Evolutionary conservation across 495 filamentous ascomycete species (phyloP).

Genomic region (Xeromyces bisporus): DNA sequence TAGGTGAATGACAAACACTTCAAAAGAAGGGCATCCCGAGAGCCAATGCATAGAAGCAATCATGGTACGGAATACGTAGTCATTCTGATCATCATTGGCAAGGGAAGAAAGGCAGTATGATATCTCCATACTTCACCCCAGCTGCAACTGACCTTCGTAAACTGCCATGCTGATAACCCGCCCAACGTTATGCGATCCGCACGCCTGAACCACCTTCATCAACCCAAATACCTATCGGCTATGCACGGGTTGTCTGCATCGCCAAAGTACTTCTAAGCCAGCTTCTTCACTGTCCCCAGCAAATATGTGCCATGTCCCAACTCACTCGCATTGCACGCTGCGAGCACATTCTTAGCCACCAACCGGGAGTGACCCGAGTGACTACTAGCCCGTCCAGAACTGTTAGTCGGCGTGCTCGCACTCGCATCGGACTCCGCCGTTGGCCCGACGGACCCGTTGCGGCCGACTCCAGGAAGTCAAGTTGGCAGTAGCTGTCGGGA

Average conservation of each 20-base stretch:
- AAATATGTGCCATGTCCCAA: constrained; percentile 70
- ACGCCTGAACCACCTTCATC: constrained; percentile 56
- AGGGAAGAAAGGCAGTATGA: too few relatives aligned
- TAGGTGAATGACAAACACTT: too few relatives aligned
- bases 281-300: constrained; percentile 65
- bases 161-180: constrained; percentile 44
- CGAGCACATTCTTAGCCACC: constrained; percentile 69
- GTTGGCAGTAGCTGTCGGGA: too few relatives aligned
- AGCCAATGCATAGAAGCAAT: too few relatives aligned
- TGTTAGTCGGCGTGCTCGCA: constrained; percentile 23
- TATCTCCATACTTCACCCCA: constrained; percentile 42
- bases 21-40: too few relatives aligned
- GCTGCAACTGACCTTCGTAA: constrained; percentile 45
- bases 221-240: constrained; percentile 58
- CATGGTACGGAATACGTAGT: too few relatives aligned
- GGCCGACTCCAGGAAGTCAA: too few relatives aligned
- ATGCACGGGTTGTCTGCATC: constrained; percentile 62
- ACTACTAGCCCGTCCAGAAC: constrained; percentile 58
- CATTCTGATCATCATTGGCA: too few relatives aligned
- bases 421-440: too few relatives aligned
- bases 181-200: constrained; percentile 58
- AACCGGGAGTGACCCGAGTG: constrained; percentile 67
- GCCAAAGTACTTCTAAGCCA: constrained; percentile 92
- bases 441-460: too few relatives aligned
- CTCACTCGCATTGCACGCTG: constrained; percentile 64